Conservation (phyloP, 2,329 filamentous ascomycete species). For the Metarhizium album region DNA sequence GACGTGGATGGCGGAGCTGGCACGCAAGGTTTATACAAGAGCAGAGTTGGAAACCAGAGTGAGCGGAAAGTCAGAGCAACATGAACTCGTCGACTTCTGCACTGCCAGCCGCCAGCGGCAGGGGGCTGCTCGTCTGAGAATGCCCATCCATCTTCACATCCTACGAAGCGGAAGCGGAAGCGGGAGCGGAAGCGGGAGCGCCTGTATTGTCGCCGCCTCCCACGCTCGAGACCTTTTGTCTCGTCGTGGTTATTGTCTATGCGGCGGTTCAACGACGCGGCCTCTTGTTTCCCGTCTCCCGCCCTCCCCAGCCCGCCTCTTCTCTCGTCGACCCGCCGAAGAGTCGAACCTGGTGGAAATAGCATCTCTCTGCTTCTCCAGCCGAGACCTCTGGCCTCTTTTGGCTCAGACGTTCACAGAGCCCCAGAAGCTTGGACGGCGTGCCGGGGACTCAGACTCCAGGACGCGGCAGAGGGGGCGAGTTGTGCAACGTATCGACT, state of each 20-base stretch:
- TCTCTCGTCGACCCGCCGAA: neutral
- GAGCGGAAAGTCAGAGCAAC: neutral
- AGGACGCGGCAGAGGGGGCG: neutral
- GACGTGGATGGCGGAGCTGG: neutral
- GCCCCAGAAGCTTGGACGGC: neutral
- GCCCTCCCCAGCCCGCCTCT: too few relatives aligned
- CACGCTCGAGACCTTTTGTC: too few relatives aligned
- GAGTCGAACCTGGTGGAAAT: too few relatives aligned
- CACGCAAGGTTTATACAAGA: neutral
- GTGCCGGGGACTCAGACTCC: neutral
- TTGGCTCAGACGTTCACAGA: neutral
- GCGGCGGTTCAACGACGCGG: too few relatives aligned
- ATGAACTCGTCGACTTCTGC: neutral
- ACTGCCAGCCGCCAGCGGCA: neutral
- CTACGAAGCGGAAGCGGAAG: too few relatives aligned
- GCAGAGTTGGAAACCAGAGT: neutral
- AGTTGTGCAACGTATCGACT: constrained; percentile 7
- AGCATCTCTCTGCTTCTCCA: neutral
- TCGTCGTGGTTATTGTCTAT: neutral
- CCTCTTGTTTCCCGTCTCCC: neutral
- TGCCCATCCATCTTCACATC: neutral
- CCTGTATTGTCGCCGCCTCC: too few relatives aligned
- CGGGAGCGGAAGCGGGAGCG: too few relatives aligned
- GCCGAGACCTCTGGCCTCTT: neutral
- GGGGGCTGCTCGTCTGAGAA: neutral